Conservation (phyloP, 805 yeast genomes). For the Cyberlindnera americana region DNA sequence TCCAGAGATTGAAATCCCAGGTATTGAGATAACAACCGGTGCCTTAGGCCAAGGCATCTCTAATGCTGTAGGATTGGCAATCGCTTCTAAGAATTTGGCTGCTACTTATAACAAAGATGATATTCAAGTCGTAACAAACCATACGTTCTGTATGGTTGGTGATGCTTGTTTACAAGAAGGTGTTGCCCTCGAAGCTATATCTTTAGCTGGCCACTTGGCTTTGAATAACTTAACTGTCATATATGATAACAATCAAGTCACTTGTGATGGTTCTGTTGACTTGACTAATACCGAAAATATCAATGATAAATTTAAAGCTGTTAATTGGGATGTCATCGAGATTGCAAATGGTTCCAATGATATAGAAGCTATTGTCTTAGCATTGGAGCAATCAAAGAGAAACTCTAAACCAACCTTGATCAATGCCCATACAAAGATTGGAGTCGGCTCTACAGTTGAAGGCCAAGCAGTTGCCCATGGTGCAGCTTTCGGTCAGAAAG, state of each 20-base stretch:
- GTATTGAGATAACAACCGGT: conserved; percentile 96
- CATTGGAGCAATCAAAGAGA: conserved; percentile 77
- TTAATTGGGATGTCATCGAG: conserved; percentile 85
- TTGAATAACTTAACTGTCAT: conserved; percentile 89
- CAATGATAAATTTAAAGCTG: conserved; percentile 73
- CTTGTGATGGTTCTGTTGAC: conserved; percentile 89
- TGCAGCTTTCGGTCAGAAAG: conserved; percentile 90
- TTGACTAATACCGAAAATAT: conserved; percentile 94
- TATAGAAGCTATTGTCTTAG: conserved; percentile 61
- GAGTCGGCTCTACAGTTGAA: conserved; percentile 78
- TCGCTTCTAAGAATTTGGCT: conserved; percentile 87
- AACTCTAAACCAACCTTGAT: conserved; percentile 86
- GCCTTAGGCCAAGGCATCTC: conserved; percentile 97
- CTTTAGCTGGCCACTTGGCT: conserved; percentile 93
- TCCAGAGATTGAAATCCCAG: conserved; percentile 89
- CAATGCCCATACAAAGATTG: conserved; percentile 85
- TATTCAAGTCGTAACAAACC: conserved; percentile 64
- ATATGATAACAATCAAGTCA: conserved; percentile 94
- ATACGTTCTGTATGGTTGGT: conserved; percentile 80
- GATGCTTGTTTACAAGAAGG: conserved; percentile 99
- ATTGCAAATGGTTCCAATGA: conserved; percentile 81
- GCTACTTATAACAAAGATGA: conserved; percentile 92
- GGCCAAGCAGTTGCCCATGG: conserved; percentile 96
- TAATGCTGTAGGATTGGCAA: conserved; percentile 94
- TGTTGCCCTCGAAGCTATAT: conserved; percentile 88